These are phyloP conservation scores for Syzygium oleosum DNA, from an alignment of 345 rosid genomes.

Conservation along the genomic window DNA sequence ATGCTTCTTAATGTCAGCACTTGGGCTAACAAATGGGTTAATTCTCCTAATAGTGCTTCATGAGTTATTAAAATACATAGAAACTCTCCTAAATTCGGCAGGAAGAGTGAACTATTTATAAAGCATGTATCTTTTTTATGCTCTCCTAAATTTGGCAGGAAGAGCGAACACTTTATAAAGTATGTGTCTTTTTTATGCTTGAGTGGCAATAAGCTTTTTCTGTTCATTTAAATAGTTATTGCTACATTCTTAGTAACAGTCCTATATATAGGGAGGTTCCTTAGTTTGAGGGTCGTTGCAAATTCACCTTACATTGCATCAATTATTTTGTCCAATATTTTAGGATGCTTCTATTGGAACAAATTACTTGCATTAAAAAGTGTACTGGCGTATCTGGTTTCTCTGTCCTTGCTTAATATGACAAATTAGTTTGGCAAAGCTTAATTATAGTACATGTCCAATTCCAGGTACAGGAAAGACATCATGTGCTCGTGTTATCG, in stretches of 20 bases:
- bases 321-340: background rate
- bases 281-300: background rate
- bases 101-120: background rate
- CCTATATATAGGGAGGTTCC: background rate
- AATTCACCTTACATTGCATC: background rate
- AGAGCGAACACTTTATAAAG: background rate
- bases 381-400: background rate
- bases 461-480: slow-evolving; percentile 93
- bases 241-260: background rate
- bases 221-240: background rate
- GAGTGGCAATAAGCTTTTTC: background rate
- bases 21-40: background rate
- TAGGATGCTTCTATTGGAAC: background rate
- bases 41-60: background rate
- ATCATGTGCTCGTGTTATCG: slow-evolving; percentile 88
- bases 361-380: background rate
- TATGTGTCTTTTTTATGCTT: background rate
- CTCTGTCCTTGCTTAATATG: background rate
- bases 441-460: slow-evolving; percentile 3
- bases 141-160: background rate
- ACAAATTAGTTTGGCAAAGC: background rate
- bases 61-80: background rate
- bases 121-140: background rate
- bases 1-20: background rate
- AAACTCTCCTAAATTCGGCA: background rate